Evolutionary conservation across 176 grass and related monocot species (phyloP).

Genomic region (Ananas comosus): DNA sequence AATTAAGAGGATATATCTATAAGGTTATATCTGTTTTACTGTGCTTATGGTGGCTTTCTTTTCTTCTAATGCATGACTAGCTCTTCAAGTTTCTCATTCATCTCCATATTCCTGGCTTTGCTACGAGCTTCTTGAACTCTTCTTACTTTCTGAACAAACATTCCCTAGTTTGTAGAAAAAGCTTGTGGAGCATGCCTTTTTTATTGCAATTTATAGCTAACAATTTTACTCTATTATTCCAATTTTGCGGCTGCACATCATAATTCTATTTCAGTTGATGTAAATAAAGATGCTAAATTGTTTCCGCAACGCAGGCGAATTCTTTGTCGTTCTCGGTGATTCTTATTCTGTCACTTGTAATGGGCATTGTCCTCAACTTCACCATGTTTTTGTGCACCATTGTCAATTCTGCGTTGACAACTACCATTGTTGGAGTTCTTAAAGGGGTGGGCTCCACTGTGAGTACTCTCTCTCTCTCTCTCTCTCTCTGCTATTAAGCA

Average conservation of each 20-base stretch:
- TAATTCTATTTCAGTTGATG: background rate
- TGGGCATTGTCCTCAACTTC: constrained; percentile 83
- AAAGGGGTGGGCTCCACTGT: constrained; percentile 91
- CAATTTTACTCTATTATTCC: background rate
- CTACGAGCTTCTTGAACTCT: too few species aligned
- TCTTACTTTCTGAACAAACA: too few species aligned
- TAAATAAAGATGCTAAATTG: background rate
- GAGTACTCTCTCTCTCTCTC: constrained; percentile 10
- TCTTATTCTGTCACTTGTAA: constrained; percentile 62
- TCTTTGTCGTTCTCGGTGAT: constrained; percentile 53
- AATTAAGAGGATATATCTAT: background rate
- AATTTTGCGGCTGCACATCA: background rate
- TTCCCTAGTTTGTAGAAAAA: too few species aligned
- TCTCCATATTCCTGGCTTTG: background rate
- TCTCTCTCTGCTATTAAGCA: background rate
- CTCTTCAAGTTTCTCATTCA: background rate
- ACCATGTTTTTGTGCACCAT: constrained; percentile 99
- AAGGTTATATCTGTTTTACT: background rate
- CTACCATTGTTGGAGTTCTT: constrained; percentile 93
- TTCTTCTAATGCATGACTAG: background rate
- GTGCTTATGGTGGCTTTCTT: background rate
- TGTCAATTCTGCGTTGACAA: constrained; percentile 91
- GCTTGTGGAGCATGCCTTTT: too few species aligned
- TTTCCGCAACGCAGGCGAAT: constrained; percentile 34
- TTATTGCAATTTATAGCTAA: too few species aligned